Evolutionary conservation across 371 early-diverging fungal genomes (phyloP).

Genomic region (Cokeromyces recurvatus): DNA sequence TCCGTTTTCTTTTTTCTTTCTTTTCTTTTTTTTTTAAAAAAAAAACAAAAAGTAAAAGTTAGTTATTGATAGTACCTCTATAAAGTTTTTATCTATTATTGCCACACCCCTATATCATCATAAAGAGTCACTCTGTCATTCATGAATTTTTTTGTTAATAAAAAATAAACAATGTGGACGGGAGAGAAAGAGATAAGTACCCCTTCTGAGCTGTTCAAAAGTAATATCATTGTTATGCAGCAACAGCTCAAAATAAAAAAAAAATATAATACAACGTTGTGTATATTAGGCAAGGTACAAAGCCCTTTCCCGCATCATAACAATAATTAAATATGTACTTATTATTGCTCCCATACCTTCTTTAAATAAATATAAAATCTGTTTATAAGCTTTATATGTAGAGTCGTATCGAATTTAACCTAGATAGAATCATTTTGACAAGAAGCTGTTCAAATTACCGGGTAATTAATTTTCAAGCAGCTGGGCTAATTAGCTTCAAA

Average conservation of each 20-base stretch:
- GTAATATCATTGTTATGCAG: slow-evolving; percentile 10
- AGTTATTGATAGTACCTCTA: slow-evolving; percentile 9
- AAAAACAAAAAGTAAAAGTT: no score
- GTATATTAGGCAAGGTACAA: slow-evolving; percentile 2
- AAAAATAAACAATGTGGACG: slow-evolving; percentile 9
- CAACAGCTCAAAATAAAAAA: slow-evolving; percentile 9
- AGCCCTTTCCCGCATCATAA: slow-evolving; percentile 7
- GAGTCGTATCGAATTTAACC: slow-evolving; percentile 6
- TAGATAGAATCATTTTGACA: slow-evolving; percentile 10
- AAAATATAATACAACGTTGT: slow-evolving; percentile 1
- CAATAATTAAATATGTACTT: slow-evolving; percentile 13
- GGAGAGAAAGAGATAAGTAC: slow-evolving; percentile 5
- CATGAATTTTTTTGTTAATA: slow-evolving; percentile 5
- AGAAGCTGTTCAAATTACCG: slow-evolving; percentile 8
- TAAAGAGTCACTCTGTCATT: slow-evolving; percentile 9
- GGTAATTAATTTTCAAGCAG: no score
- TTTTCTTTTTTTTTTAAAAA: background rate
- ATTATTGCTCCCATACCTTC: slow-evolving; percentile 6
- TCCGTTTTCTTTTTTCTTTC: slow-evolving; percentile 1
- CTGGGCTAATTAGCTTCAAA: no score
- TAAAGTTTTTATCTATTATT: slow-evolving; percentile 7
- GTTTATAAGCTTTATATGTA: slow-evolving; percentile 11
- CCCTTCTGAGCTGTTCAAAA: slow-evolving; percentile 5
- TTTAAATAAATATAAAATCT: slow-evolving; percentile 11
- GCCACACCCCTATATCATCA: slow-evolving; percentile 9